Evolutionary conservation across 805 yeast species (phyloP).

Genomic region (Lachancea cidri): DNA sequence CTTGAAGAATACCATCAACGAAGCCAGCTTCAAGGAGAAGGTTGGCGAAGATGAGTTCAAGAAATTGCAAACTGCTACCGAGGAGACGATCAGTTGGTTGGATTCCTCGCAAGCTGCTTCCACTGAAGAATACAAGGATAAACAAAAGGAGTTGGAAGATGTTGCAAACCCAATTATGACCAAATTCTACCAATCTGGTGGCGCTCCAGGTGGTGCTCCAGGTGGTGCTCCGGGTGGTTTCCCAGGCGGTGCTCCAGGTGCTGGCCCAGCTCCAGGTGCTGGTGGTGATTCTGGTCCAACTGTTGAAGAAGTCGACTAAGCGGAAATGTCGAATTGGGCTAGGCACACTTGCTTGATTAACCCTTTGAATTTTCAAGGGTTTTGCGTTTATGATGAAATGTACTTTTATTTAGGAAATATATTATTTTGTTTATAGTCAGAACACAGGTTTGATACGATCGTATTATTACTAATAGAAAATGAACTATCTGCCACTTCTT

Average conservation of each 20-base stretch:
- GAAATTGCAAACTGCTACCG: conserved; percentile 70
- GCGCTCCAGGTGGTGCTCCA: conserved; percentile 67
- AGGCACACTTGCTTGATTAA: too few relatives aligned
- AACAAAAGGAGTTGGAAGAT: conserved; percentile 93
- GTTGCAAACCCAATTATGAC: conserved; percentile 95
- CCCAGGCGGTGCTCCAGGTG: conserved; percentile 39
- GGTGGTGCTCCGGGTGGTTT: conserved; percentile 47
- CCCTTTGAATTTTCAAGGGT: too few relatives aligned
- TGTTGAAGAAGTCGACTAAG: conserved; percentile 74
- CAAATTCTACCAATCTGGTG: conserved; percentile 94
- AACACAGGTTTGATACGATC: neutral
- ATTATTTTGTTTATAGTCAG: neutral
- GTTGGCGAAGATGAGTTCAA: conserved; percentile 65
- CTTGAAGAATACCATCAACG: conserved; percentile 75
- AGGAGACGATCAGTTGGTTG: conserved; percentile 85
- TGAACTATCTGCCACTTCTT: too few relatives aligned
- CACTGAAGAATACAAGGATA: conserved; percentile 85
- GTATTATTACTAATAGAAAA: too few relatives aligned
- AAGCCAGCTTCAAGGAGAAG: conserved; percentile 75
- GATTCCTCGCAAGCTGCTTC: conserved; percentile 91
- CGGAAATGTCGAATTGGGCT: too few relatives aligned
- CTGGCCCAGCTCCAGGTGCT: conserved; percentile 42
- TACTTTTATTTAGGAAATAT: neutral
- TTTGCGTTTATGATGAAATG: neutral
- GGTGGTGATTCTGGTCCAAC: conserved; percentile 57